Percentiles rank a stretch among this genome's conserved stretches.
phyloP scores from a whole-genome alignment of 2,329 filamentous ascomycete species.

The Fusarium tjaetaba region DNA sequence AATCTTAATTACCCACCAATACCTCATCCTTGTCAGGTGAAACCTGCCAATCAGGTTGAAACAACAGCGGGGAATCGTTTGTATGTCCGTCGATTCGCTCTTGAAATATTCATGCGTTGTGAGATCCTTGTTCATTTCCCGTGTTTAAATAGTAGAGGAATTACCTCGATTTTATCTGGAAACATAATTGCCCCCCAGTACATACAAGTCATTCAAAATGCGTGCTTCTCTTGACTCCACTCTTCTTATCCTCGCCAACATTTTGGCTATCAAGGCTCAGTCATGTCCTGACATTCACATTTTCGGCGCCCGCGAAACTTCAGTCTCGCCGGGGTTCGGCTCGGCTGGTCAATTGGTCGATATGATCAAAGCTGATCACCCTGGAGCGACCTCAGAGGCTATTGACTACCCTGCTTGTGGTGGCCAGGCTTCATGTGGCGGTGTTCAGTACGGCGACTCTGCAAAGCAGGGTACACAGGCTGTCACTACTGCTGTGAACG shows the following conservation, averaged over 20 bases:
- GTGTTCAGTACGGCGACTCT: conserved; percentile 68
- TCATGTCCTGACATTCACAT: conserved; percentile 56
- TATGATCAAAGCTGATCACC: conserved; percentile 57
- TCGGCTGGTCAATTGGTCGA: conserved; percentile 61
- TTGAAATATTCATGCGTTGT: not conserved
- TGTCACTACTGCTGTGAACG: conserved; percentile 68
- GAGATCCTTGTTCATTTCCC: not conserved
- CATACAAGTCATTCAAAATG: not conserved
- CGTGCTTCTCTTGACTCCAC: conserved; percentile 11
- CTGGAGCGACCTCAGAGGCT: conserved; percentile 63
- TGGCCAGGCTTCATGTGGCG: conserved; percentile 66
- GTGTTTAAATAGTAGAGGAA: not conserved
- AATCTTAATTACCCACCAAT: conserved; percentile 9
- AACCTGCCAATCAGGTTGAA: not conserved
- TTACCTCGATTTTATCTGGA: accelerated
- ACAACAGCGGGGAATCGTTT: not conserved
- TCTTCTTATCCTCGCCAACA: conserved; percentile 14
- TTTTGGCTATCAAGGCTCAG: conserved; percentile 17
- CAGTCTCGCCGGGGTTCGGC: conserved; percentile 62
- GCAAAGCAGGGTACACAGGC: conserved; percentile 66
- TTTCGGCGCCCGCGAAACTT: conserved; percentile 60
- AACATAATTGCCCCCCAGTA: not conserved
- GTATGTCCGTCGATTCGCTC: not conserved
- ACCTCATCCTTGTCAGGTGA: accelerated
- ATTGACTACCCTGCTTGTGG: conserved; percentile 71